phyloP scores from a whole-genome alignment of 352 stramenopile genomes.

The Phytophthora fragariaefolia region DNA sequence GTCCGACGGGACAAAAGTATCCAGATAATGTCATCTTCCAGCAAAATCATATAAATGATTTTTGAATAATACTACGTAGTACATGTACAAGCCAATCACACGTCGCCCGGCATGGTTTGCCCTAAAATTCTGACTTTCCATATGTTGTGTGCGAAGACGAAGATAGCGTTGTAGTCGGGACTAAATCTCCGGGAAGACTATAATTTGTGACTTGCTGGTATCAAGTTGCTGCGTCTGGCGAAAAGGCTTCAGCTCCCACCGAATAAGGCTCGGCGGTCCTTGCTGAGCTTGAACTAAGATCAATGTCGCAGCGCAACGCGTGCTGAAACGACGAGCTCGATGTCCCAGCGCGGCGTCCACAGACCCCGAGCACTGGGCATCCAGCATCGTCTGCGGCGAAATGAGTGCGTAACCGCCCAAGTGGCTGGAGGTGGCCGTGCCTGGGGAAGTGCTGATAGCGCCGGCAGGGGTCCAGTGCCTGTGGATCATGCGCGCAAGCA shows the following conservation, averaged over 20 bases:
- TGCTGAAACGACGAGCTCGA: background rate
- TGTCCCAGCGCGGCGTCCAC: too few relatives aligned
- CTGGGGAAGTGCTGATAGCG: too few relatives aligned
- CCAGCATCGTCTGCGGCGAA: conserved; percentile 10
- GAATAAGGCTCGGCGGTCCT: background rate
- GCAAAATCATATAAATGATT: too few relatives aligned
- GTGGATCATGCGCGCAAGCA: too few relatives aligned
- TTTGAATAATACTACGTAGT: too few relatives aligned
- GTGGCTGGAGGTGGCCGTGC: conserved; percentile 2
- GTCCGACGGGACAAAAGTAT: too few relatives aligned
- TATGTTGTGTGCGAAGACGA: conserved; percentile 6
- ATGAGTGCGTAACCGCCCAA: background rate
- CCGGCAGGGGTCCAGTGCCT: too few relatives aligned
- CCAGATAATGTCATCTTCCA: too few relatives aligned
- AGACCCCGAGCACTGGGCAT: too few relatives aligned
- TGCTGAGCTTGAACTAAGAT: background rate
- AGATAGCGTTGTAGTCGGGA: background rate
- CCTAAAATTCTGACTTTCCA: too few relatives aligned
- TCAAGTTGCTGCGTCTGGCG: conserved; percentile 1
- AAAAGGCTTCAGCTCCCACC: background rate
- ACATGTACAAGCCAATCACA: too few relatives aligned
- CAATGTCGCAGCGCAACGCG: background rate
- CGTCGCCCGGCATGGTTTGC: too few relatives aligned
- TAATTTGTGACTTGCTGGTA: background rate
- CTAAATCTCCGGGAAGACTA: background rate